Evolutionary conservation across 2,329 filamentous ascomycete genomes (phyloP).

Genomic region (Tolypocladium tropicale): DNA sequence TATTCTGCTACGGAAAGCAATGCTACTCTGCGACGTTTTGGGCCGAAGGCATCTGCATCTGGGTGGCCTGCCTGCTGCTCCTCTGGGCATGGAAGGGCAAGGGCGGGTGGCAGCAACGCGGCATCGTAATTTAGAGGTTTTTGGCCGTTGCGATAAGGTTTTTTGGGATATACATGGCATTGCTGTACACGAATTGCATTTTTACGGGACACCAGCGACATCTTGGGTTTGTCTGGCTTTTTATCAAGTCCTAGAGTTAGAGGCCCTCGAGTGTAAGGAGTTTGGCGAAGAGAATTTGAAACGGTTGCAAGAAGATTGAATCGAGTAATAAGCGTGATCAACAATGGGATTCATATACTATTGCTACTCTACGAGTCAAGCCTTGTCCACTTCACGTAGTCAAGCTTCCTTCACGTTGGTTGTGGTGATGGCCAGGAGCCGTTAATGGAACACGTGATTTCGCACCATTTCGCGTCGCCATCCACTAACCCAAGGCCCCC

Average conservation of each 20-base stretch:
- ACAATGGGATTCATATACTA: no score
- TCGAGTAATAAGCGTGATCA: no score
- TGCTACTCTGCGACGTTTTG: slow-evolving; percentile 81
- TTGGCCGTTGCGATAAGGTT: no score
- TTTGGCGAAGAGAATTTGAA: background rate
- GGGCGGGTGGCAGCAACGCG: slow-evolving; percentile 65
- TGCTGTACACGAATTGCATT: background rate
- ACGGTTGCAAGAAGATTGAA: no score
- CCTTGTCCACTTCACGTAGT: no score
- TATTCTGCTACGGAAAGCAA: slow-evolving; percentile 67
- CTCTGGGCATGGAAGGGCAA: slow-evolving; percentile 72
- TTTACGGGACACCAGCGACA: background rate
- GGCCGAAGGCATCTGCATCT: slow-evolving; percentile 74
- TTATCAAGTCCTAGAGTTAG: background rate
- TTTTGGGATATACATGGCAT: background rate
- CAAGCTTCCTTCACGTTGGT: no score
- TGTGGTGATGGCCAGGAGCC: background rate
- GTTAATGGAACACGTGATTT: slow-evolving; percentile 15
- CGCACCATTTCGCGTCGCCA: slow-evolving; percentile 15
- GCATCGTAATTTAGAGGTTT: slow-evolving; percentile 50
- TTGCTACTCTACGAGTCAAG: no score
- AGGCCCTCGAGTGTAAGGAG: background rate
- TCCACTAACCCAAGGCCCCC: background rate
- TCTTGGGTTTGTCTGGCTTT: background rate
- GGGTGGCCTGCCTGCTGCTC: slow-evolving; percentile 64